phyloP scores from a whole-genome alignment of 1,284 basidiomycete genomes.

The Tylopilus orsonianus region DNA sequence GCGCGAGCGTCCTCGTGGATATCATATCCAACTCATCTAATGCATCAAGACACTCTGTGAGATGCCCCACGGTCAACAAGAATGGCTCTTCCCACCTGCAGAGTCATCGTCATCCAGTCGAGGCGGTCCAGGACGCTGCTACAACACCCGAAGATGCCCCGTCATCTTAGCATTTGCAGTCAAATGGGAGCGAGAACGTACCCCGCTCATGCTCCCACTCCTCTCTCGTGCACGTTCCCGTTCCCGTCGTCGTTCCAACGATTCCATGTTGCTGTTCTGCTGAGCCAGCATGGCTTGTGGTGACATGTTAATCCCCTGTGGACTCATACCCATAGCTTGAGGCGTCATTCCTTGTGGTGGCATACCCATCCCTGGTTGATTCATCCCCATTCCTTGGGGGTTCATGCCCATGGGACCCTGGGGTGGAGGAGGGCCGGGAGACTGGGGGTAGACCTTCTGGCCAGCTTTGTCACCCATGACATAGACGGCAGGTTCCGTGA shows the following conservation, averaged over 20 bases:
- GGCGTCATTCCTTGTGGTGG: conserved; percentile 33
- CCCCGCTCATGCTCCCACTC: conserved; percentile 23
- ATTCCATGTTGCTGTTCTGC: conserved; percentile 69
- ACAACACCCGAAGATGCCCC: neutral
- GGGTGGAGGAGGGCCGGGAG: conserved; percentile 35
- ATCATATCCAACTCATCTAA: conserved; percentile 70
- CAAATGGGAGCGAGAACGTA: conserved; percentile 7
- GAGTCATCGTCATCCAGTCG: conserved; percentile 67
- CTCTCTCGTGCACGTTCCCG: conserved; percentile 44
- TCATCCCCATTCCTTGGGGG: conserved; percentile 29
- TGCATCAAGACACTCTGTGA: neutral
- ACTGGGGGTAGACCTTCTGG: conserved; percentile 54
- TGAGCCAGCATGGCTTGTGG: conserved; percentile 68
- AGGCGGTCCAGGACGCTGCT: conserved; percentile 40
- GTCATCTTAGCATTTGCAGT: conserved; percentile 4
- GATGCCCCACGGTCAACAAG: neutral
- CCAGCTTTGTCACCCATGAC: conserved; percentile 69
- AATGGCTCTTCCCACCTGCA: conserved; percentile 45
- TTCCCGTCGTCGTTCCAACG: conserved; percentile 57
- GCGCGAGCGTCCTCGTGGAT: conserved; percentile 67
- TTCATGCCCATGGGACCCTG: conserved; percentile 29
- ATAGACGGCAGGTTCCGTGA: conserved; percentile 63
- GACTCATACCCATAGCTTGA: conserved; percentile 25
- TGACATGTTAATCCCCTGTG: conserved; percentile 33
- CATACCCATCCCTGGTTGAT: conserved; percentile 29